Evolutionary conservation across 2,329 filamentous ascomycete species (phyloP), one percentile per base, ranked within the genome.

Genomic region (Talaromyces pinophilus): DNA sequence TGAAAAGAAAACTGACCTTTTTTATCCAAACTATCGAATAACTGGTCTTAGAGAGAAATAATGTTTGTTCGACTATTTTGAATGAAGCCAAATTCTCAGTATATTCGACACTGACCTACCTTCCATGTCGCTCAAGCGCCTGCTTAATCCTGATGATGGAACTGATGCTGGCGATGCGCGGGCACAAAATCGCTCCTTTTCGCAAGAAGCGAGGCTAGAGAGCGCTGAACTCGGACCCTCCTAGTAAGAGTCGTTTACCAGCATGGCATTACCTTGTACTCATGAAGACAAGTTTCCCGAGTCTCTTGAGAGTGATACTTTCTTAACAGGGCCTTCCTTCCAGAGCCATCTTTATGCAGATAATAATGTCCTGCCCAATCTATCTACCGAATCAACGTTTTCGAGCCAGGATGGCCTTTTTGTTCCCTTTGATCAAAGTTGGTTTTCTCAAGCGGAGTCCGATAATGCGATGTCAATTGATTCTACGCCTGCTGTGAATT

Each of bases 61-160:
- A 33, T 33, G 15, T 33, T 11, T 33, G 6, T n/a, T 54, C 13
- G 17, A 1, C 8, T 19, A 33, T 55, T 33, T n/a, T 55, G 17
- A 30, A 19, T 3, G 19, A 33, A 55, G 1, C 6, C 13, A 5
- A 5, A 33, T 1, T 17, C 42, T 44, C 42, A 1, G 3, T n/a
- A 44, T 44, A 28, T 30, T 8, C 25, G 10, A 8, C 13, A 17
- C 22, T 13, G n/a, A 30, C 33, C 40, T 10, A 50, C 5, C 28
- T 11, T 22, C 15, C 25, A 63, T 63, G 61, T 63, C 61, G 15
- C 61, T 63, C 33, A 63, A 63, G 48, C 46, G 61, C 25, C 33
- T 63, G 22, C 46, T 63, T 8, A 63, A 63, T n/a, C 46, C 60
- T 42, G 46, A 38, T 5, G 33, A 63, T 63, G 46, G 48, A 38